Percentiles rank a stretch among this genome's conserved stretches.
Conservation (phyloP, 2,329 filamentous ascomycete genomes). For the Beauveria rudraprayagi region DNA sequence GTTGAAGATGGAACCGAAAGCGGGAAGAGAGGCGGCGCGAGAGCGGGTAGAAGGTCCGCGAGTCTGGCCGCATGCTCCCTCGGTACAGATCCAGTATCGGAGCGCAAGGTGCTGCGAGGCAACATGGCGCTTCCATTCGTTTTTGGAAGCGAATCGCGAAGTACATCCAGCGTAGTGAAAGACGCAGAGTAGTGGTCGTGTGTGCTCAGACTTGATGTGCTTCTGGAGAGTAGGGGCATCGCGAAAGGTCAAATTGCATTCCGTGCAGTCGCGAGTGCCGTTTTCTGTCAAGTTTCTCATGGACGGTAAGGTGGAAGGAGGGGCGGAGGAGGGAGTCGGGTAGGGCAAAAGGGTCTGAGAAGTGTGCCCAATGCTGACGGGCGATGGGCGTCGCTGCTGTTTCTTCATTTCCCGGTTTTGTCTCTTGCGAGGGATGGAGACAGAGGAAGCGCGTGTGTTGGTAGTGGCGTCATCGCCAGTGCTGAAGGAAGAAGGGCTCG, state of each 20-base stretch:
- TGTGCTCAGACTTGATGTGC: slow-evolving; percentile 46
- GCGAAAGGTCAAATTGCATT: slow-evolving; percentile 29
- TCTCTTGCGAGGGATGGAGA: slow-evolving; percentile 7
- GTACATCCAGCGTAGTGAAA: slow-evolving; percentile 70
- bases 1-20: slow-evolving; percentile 65
- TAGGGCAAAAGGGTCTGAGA: slow-evolving; percentile 1
- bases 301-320: neutral
- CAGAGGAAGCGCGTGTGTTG: slow-evolving; percentile 5
- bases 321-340: neutral
- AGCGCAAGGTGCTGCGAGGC: slow-evolving; percentile 70
- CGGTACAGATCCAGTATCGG: slow-evolving; percentile 66
- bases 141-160: slow-evolving; percentile 70
- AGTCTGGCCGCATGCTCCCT: slow-evolving; percentile 44
- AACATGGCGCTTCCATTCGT: slow-evolving; percentile 93
- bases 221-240: slow-evolving; percentile 37
- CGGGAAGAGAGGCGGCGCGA: slow-evolving; percentile 21
- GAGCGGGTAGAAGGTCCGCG: slow-evolving; percentile 17
- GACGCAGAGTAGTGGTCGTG: slow-evolving; percentile 64
- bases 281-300: neutral
- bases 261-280: slow-evolving; percentile 8
- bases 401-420: neutral
- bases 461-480: slow-evolving; percentile 8
- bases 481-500: slow-evolving; percentile 10
- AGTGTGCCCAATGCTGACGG: neutral
- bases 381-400: neutral